These are phyloP conservation scores for Grifola frondosa DNA, from an alignment of 1,284 basidiomycete species.

Conservation along the genomic window DNA sequence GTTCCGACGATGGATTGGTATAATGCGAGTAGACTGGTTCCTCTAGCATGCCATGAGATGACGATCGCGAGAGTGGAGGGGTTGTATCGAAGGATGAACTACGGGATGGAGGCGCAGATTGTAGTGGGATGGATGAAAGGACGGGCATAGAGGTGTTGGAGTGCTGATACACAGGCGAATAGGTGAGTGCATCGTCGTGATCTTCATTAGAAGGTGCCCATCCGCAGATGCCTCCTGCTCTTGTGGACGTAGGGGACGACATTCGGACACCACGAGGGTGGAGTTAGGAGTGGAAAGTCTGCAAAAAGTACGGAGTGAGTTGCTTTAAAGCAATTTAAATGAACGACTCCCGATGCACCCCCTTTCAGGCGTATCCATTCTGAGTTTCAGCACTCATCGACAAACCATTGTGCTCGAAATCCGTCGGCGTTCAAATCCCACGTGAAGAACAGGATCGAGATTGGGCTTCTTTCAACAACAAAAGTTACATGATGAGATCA, in stretches of 20 bases:
- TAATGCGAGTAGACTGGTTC: conserved; percentile 10
- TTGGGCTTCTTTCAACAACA: too few relatives aligned
- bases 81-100: conserved; percentile 12
- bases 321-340: conserved; percentile 10
- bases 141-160: conserved; percentile 2
- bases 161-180: conserved; percentile 4
- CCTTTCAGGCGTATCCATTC: conserved; percentile 11
- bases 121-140: conserved; percentile 5
- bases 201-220: conserved; percentile 16
- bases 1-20: conserved; percentile 16
- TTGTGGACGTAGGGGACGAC: conserved; percentile 11
- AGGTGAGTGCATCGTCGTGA: conserved; percentile 11
- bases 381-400: conserved; percentile 3
- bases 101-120: conserved; percentile 6
- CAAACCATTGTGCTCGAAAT: conserved; percentile 1
- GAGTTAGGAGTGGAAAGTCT: conserved; percentile 11
- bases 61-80: conserved; percentile 11
- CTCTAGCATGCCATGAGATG: conserved; percentile 5
- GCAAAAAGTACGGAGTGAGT: conserved; percentile 8
- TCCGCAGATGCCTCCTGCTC: conserved; percentile 18
- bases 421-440: conserved; percentile 14
- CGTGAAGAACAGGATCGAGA: conserved; percentile 17
- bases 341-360: conserved; percentile 13
- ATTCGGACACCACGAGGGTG: conserved; percentile 2
- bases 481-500: conserved; percentile 16